A percentile compares a stretch with the other conserved stretches of the same genome.
These are phyloP conservation scores for Funneliformis caledonium DNA, from an alignment of 371 early-diverging fungal genomes.

Conservation along the genomic window DNA sequence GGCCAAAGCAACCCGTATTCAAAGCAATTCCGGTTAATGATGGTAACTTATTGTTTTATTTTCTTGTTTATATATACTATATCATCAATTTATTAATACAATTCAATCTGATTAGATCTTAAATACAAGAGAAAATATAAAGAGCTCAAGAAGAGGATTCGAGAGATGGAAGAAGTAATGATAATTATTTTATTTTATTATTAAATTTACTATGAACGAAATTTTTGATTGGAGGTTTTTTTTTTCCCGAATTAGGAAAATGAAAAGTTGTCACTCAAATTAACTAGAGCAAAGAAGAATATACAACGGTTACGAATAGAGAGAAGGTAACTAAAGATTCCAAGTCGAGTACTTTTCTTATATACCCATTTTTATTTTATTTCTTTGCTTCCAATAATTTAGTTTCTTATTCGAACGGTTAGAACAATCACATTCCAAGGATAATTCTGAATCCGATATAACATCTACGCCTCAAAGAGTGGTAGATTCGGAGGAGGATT, in stretches of 20 bases:
- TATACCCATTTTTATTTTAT: neutral
- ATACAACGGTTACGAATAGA: constrained; percentile 54
- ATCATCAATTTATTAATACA: neutral
- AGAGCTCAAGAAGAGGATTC: constrained; percentile 63
- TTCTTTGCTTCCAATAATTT: neutral
- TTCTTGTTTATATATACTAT: neutral
- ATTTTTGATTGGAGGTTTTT: neutral
- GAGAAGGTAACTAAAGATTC: constrained; percentile 48
- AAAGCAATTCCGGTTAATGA: constrained; percentile 32
- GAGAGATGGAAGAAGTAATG: constrained; percentile 64
- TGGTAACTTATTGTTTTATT: neutral
- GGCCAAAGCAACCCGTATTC: constrained; percentile 8
- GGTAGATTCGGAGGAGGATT: constrained; percentile 21
- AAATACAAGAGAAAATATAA: constrained; percentile 58
- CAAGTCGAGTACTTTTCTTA: neutral
- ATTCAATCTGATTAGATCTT: constrained; percentile 41
- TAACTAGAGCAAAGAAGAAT: constrained; percentile 53
- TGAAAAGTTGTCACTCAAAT: constrained; percentile 50
- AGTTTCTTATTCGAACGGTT: constrained; percentile 43
- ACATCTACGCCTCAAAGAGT: constrained; percentile 32
- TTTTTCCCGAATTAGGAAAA: constrained; percentile 49
- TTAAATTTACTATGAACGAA: neutral
- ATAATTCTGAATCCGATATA: constrained; percentile 36
- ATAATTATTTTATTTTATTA: neutral
- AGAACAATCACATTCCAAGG: constrained; percentile 32